Percentiles rank a stretch among this genome's conserved stretches.
These are phyloP conservation scores for Naganishia onofrii DNA, from an alignment of 768 basidiomycete species.

Conservation along the genomic window DNA sequence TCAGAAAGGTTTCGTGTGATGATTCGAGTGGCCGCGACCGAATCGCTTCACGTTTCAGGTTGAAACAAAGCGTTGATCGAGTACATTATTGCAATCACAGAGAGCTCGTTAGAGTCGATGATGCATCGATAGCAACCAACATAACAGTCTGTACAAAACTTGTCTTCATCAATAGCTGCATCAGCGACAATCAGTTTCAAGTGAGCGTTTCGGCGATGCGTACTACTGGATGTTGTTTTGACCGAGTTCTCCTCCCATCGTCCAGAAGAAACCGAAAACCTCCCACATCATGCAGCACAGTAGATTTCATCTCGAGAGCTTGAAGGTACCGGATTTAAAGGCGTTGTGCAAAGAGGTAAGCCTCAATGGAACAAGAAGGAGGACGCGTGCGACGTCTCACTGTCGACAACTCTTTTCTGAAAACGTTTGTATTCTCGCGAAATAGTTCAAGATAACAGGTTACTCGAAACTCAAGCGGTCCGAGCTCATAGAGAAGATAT, in stretches of 20 bases:
- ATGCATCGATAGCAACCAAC: too few relatives aligned
- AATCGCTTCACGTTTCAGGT: neutral
- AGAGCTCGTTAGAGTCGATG: too few relatives aligned
- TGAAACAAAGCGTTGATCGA: slow-evolving; percentile 2
- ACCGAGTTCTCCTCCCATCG: neutral
- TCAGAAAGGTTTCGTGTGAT: too few relatives aligned
- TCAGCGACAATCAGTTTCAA: too few relatives aligned
- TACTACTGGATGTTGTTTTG: neutral
- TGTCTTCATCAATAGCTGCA: too few relatives aligned
- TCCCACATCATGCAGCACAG: neutral
- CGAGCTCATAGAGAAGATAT: neutral
- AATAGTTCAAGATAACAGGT: neutral
- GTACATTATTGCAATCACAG: neutral
- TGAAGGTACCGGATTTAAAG: neutral
- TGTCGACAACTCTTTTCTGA: too few relatives aligned
- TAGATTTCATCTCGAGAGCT: neutral
- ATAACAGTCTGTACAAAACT: too few relatives aligned
- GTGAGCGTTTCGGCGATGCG: too few relatives aligned
- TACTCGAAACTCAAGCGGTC: neutral
- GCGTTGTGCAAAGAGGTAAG: neutral
- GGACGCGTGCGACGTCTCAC: neutral
- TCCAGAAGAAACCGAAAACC: neutral
- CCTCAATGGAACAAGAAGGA: neutral
- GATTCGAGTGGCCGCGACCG: too few relatives aligned
- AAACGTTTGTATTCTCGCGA: neutral